Evolutionary conservation across 495 filamentous ascomycete species (phyloP).

Genomic region (Immersiella caudata): DNA sequence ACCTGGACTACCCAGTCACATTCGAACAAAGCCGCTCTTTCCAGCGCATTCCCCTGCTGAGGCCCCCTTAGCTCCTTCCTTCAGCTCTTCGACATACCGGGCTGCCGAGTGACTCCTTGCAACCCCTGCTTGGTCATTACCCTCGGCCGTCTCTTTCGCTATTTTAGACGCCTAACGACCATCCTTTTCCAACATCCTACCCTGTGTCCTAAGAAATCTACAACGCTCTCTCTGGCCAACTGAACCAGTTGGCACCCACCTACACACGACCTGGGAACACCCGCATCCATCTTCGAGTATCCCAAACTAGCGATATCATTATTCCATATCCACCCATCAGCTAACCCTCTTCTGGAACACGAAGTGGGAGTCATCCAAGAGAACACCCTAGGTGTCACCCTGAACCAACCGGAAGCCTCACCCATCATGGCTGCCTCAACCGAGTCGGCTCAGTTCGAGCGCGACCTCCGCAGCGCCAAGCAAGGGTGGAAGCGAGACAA

Average conservation of each 20-base stretch:
- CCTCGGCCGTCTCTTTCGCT: not conserved
- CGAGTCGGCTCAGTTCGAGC: slow-evolving; percentile 34
- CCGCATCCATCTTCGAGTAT: not conserved
- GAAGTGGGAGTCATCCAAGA: slow-evolving; percentile 1
- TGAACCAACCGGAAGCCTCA: not conserved
- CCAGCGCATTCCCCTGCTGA: not conserved
- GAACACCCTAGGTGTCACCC: not conserved
- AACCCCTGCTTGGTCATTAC: not conserved
- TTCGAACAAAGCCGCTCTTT: slow-evolving; percentile 19
- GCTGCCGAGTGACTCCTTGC: slow-evolving; percentile 17
- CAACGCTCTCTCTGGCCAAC: not conserved
- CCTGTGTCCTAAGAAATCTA: not conserved
- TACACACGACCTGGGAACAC: not conserved
- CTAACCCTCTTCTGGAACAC: not conserved
- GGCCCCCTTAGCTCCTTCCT: not conserved
- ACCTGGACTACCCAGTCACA: not conserved
- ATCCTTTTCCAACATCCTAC: not conserved
- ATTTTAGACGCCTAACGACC: not conserved
- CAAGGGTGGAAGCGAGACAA: slow-evolving; percentile 50
- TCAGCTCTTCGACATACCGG: not conserved
- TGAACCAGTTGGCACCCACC: not conserved
- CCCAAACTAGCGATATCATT: not conserved
- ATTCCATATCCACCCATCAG: not conserved
- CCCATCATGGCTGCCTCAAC: slow-evolving; percentile 25
- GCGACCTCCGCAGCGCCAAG: slow-evolving; percentile 48